Percentiles rank a stretch among this genome's conserved stretches.
phyloP scores from a whole-genome alignment of 2,329 filamentous ascomycete genomes.

The Trichoderma gracile region DNA sequence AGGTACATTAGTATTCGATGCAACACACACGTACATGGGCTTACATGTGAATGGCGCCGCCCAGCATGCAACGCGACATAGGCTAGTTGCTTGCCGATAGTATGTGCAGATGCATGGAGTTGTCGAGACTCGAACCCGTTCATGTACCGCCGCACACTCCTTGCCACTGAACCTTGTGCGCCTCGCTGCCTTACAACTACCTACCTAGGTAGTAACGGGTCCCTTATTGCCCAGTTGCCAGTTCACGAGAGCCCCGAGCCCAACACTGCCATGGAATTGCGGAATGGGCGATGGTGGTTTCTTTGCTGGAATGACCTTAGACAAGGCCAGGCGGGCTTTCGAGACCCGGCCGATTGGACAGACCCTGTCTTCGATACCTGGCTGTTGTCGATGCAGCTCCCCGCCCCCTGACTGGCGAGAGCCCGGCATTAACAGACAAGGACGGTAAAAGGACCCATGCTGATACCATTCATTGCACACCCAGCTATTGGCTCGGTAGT shows the following conservation, averaged over 20 bases:
- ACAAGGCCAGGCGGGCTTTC: constrained; percentile 8
- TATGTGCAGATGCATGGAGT: constrained; percentile 19
- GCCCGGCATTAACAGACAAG: constrained; percentile 13
- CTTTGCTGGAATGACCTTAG: constrained; percentile 9
- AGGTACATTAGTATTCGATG: background rate
- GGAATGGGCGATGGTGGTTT: background rate
- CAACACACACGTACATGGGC: constrained; percentile 16
- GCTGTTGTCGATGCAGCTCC: constrained; percentile 19
- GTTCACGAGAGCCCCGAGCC: background rate
- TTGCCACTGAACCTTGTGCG: background rate
- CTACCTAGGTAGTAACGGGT: no score
- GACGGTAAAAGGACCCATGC: background rate
- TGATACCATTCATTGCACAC: background rate
- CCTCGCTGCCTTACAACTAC: constrained; percentile 2
- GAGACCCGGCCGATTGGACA: constrained; percentile 23
- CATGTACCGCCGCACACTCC: constrained; percentile 10
- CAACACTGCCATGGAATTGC: background rate
- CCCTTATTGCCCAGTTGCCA: background rate
- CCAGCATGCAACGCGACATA: background rate
- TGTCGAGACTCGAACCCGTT: constrained; percentile 15
- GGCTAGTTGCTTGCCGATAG: constrained; percentile 4
- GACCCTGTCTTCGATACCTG: background rate
- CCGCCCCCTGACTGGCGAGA: background rate
- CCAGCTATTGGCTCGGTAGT: constrained; percentile 2
- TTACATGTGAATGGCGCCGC: background rate